Evolutionary conservation across 2,329 filamentous ascomycete genomes (phyloP).

Genomic region (Colletotrichum echinochloae): DNA sequence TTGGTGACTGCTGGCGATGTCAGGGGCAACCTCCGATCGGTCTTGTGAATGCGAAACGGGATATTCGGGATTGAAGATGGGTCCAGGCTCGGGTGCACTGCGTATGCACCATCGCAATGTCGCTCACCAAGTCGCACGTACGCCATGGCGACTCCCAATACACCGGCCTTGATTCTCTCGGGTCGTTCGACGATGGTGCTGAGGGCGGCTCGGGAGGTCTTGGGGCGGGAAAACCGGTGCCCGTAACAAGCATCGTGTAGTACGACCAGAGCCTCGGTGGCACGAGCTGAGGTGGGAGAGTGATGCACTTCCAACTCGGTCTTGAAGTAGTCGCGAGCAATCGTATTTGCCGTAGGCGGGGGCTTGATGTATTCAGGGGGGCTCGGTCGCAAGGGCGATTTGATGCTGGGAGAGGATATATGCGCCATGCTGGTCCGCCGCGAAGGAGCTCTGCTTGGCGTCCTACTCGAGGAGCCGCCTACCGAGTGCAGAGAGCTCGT

Average conservation of each 20-base stretch:
- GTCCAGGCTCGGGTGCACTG: constrained; percentile 73
- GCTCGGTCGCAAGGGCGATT: constrained; percentile 51
- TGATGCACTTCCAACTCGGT: constrained; percentile 76
- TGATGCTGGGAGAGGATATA: constrained; percentile 57
- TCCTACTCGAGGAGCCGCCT: constrained; percentile 49
- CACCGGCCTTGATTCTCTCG: constrained; percentile 86
- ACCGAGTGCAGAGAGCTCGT: constrained; percentile 67
- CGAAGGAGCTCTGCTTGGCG: constrained; percentile 53
- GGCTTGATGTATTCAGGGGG: constrained; percentile 54
- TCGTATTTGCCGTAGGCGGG: constrained; percentile 60
- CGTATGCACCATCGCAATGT: constrained; percentile 76
- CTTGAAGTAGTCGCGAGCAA: constrained; percentile 77
- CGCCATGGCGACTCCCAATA: constrained; percentile 85
- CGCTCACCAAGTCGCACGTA: constrained; percentile 91
- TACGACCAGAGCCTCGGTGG: constrained; percentile 79
- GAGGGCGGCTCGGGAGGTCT: constrained; percentile 77
- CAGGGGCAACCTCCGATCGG: constrained; percentile 76
- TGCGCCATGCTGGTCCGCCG: constrained; percentile 63
- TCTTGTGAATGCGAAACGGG: constrained; percentile 89
- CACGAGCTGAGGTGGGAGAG: constrained; percentile 52
- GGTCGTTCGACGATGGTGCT: constrained; percentile 92
- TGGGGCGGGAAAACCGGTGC: constrained; percentile 88
- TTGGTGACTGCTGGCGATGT: constrained; percentile 84
- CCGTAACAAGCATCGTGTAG: constrained; percentile 96
- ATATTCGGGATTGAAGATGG: constrained; percentile 66